A percentile compares a stretch with the other conserved stretches of the same genome.
phyloP scores from a whole-genome alignment of 2,329 filamentous ascomycete genomes.

The Ploettnerulaceae sp. region DNA sequence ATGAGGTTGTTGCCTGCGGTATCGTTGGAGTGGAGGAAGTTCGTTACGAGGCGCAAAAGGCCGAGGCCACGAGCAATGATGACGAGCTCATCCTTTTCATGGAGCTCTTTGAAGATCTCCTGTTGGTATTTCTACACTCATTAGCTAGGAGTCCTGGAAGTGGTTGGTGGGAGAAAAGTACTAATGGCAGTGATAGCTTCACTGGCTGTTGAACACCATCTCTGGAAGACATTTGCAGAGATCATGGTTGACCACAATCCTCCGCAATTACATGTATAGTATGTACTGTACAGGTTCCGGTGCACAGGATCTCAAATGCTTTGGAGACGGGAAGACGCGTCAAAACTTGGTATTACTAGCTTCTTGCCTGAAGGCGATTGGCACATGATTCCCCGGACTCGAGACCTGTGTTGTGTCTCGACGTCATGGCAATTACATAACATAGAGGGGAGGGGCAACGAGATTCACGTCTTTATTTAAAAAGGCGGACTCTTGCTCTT shows the following conservation, averaged over 20 bases:
- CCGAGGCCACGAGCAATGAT: constrained; percentile 88
- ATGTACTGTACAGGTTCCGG: neutral
- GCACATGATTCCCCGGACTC: neutral
- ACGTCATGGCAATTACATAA: constrained; percentile 10
- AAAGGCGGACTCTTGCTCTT: neutral
- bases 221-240: constrained; percentile 32
- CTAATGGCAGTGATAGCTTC: constrained; percentile 74
- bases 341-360: neutral
- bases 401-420: neutral
- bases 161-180: constrained; percentile 33
- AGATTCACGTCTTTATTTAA: constrained; percentile 2
- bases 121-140: constrained; percentile 75
- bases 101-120: constrained; percentile 85
- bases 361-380: neutral
- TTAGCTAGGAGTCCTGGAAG: constrained; percentile 16
- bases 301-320: neutral
- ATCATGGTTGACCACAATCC: constrained; percentile 21
- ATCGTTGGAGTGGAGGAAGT: constrained; percentile 94
- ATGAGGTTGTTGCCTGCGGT: constrained; percentile 91
- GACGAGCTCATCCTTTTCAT: constrained; percentile 87
- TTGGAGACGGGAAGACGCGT: constrained; percentile 1
- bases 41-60: constrained; percentile 87
- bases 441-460: constrained; percentile 5
- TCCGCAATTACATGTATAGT: neutral
- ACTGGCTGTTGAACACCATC: constrained; percentile 58